Base-by-base conservation (phyloP, 2,329 filamentous ascomycete species). In the Arthrinium phaeospermum region DNA sequence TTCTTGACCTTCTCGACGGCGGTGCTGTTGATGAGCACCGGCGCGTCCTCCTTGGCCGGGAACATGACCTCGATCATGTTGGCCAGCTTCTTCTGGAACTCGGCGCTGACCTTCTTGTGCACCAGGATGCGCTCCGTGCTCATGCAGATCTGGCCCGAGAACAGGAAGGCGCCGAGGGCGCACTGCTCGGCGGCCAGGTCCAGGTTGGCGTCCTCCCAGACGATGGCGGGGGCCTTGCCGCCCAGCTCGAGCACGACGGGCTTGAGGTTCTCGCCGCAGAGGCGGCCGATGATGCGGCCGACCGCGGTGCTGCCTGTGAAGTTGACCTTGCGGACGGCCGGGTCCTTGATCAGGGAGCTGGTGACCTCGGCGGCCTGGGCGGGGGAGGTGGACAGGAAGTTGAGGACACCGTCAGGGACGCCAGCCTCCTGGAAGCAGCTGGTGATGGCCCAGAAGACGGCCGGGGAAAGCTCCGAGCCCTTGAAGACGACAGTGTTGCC, bases 81-180 rank as follows among this genome's bases (percentile, higher is more conserved):
- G 24, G 79, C 69, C 22, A 84, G 73, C 75, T 79, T 81, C 69
- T 75, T 73, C 73, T 80, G 84, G 81, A 92, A 92, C 34, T 85
- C 80, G 27, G 84, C 83, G 70, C 85, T 83, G 71, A 92, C 82
- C 49, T 83, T 83, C 71, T 85, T 85, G 79, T 91, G 87, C 34
- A 92, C 89, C n/a, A 92, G 79, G 73, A 92, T 90, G n/a, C 89
- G 86, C 79, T 93, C 91, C 0, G 91, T 92, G 7, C 88, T 86
- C 91, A 93, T 92, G 82, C 91, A 93, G 64, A 93, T 87, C 83
- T 93, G 91, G 0, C 91, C 91, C 22, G 83, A 84, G 76, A 92
- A 88, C 73, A 91, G 77, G 78, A 92, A 91, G 0, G 90, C 85
- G 13, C 91, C 91, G 7, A 89, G 79, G 0, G 87, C 85, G 72